These are phyloP conservation scores for Apiospora pterosperma DNA, from an alignment of 2,329 filamentous ascomycete species.

Conservation along the genomic window DNA sequence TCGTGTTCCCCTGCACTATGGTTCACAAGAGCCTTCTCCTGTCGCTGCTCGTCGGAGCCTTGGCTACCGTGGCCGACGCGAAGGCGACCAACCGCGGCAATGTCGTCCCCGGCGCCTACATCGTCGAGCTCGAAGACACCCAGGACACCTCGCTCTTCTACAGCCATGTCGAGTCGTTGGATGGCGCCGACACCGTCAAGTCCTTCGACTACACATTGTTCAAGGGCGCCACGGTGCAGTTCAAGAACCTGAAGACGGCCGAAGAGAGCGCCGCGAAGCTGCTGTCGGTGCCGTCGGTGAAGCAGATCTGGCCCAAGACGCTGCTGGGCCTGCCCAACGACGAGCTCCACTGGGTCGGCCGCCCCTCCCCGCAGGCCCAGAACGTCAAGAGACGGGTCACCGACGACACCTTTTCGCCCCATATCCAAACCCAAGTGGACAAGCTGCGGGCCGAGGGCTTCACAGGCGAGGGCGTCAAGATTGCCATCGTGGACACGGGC, in stretches of 20 bases:
- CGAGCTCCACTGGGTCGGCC: constrained; percentile 41
- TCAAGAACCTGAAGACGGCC: constrained; percentile 42
- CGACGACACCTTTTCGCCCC: constrained; percentile 43
- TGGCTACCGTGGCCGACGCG: background rate
- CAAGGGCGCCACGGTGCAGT: constrained; percentile 51
- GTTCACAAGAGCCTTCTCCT: background rate
- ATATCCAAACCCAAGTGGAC: constrained; percentile 55
- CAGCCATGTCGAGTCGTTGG: background rate
- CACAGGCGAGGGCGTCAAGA: constrained; percentile 48
- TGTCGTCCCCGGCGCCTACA: constrained; percentile 43
- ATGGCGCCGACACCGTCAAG: constrained; percentile 25
- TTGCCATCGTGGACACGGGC: constrained; percentile 53
- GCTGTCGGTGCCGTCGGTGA: constrained; percentile 40
- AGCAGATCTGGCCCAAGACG: constrained; percentile 46
- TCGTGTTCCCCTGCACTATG: background rate
- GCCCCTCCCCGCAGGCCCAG: constrained; percentile 20
- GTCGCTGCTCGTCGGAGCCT: background rate
- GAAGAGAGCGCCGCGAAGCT: constrained; percentile 39
- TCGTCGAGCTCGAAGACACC: constrained; percentile 43
- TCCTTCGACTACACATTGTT: constrained; percentile 49
- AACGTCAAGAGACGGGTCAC: constrained; percentile 25
- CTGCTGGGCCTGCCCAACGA: constrained; percentile 42
- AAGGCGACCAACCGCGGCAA: background rate
- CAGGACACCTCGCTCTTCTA: background rate
- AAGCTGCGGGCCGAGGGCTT: constrained; percentile 45